Base-by-base conservation (phyloP, 768 basidiomycete genomes). In the Clitopilus hobsonii region DNA sequence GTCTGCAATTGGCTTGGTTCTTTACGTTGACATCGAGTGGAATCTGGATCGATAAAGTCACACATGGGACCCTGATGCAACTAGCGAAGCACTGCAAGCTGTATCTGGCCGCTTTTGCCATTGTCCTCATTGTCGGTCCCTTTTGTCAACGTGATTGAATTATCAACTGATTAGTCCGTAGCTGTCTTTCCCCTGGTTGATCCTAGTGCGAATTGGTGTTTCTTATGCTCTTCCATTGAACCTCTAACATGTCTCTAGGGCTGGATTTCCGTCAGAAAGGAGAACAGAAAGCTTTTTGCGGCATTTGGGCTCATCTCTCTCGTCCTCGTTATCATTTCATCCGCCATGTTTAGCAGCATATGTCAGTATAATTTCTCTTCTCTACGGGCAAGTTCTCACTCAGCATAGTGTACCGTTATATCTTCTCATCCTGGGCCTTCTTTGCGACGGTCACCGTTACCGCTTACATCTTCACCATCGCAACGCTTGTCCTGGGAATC, bases 31-130 rank as follows among this genome's bases (percentile, higher is more conserved):
- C 76, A 6, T 73, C 76, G 14, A 69, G 75, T 2, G 72, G 65
- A 1, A 63, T 81, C 55, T 84, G 82, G 82, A 71, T 80, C 20
- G 70, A 74, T 58, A 78, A 80, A 61, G 69, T 79, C 6, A 71
- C 68, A 22, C 67, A 67, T 38, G 71, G 71, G 1, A 54, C 65
- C 10, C 65, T 45, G 4, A 79, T 30, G 65, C 63, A n/a, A 49
- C 52, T 11, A 58, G 77, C n/a, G 68, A 73, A 20, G 54, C 69
- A 76, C 53, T 60, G 65, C 29, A 60, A 55, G 13, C 23, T 77
- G 11, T 80, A 79, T 53, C 60, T 75, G n/a, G 76, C 65, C 0
- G 73, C 67, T 0, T 78, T 82, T 54, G 63, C 71, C 38, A 53
- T 74, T 29, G 71, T 68, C 14, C 61, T 74, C 10, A 58, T 76